Base-by-base conservation (phyloP, 192 early-diverging fungal species). In the Dissophora ornata region DNA sequence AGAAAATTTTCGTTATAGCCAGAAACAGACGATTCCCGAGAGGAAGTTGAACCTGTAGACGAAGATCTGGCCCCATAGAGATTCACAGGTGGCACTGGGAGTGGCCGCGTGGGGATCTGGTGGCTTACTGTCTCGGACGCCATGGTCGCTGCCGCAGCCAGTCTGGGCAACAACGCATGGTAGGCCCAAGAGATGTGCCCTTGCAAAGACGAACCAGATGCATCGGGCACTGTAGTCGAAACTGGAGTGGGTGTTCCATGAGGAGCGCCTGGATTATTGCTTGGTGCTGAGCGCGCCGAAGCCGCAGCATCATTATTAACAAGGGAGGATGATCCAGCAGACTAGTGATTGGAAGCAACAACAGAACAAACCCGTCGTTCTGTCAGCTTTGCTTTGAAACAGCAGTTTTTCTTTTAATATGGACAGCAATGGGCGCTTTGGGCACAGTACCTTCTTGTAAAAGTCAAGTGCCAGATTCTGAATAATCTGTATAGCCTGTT, bases 391-490 rank as follows among this genome's bases (percentile, higher is more conserved):
- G n/a, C n/a, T n/a, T n/a, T n/a, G n/a, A n/a, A n/a, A n/a, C n/a
- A n/a, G n/a, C n/a, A n/a, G n/a, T n/a, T n/a, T n/a, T n/a, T n/a
- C n/a, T n/a, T n/a, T n/a, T n/a, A n/a, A n/a, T n/a, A n/a, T n/a
- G n/a, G n/a, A n/a, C n/a, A n/a, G n/a, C n/a, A n/a, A n/a, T n/a
- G n/a, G n/a, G n/a, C n/a, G n/a, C n/a, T n/a, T n/a, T n/a, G n/a
- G n/a, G n/a, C n/a, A n/a, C n/a, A 4, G n/a, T 54, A 77, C 73
- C 64, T 77, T 77, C 28, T 57, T 67, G 58, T 77, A 77, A n/a
- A 77, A 18, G 25, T 77, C 73, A 12, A 67, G 33, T 2, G 34
- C 53, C 10, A 77, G 32, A 40, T 77, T 67, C 36, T 77, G 73
- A 1, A 77, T 4, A 6, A 67, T 18, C 24, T 77, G 63, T 13